Percentiles rank a stretch among this genome's conserved stretches.
Evolutionary conservation across 352 stramenopile genomes (phyloP).

Genomic region (Blastocystis sp.): DNA sequence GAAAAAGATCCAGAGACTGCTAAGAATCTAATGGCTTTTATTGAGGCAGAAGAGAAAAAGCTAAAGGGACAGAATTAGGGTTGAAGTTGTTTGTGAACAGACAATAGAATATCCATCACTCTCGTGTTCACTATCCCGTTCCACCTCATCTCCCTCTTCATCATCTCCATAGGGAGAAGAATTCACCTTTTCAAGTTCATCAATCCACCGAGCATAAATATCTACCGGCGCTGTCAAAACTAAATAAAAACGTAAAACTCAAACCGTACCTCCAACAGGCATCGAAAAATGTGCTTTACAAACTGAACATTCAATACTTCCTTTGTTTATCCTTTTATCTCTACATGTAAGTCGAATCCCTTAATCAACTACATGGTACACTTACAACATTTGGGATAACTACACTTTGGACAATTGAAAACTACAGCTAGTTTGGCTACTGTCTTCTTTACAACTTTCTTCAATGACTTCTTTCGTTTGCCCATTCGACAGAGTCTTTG

Average conservation of each 20-base stretch:
- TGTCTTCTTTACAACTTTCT: conserved; percentile 62
- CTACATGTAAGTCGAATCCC: not conserved
- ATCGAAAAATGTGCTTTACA: conserved; percentile 53
- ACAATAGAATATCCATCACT: conserved; percentile 10
- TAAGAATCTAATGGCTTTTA: conserved; percentile 64
- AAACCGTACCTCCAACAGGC: conserved; percentile 7
- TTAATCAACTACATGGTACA: conserved; percentile 26
- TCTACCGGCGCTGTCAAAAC: conserved; percentile 37
- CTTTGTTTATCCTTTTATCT: conserved; percentile 45
- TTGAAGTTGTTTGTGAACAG: not conserved
- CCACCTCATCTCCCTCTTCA: not conserved
- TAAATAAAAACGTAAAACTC: not conserved
- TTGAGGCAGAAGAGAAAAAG: conserved; percentile 59
- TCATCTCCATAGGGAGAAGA: not conserved
- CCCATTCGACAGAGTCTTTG: not conserved
- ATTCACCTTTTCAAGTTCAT: conserved; percentile 18
- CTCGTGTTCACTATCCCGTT: not conserved
- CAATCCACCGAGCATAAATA: conserved; percentile 58
- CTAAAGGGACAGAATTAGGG: not conserved
- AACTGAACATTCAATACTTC: conserved; percentile 60
- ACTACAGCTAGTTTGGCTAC: conserved; percentile 58
- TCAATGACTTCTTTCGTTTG: conserved; percentile 65
- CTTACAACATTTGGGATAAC: conserved; percentile 68
- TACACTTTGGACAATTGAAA: conserved; percentile 67
- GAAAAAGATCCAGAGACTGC: conserved; percentile 60